Base-by-base conservation (phyloP, 2,329 filamentous ascomycete genomes). In the Colletotrichum spinosum region DNA sequence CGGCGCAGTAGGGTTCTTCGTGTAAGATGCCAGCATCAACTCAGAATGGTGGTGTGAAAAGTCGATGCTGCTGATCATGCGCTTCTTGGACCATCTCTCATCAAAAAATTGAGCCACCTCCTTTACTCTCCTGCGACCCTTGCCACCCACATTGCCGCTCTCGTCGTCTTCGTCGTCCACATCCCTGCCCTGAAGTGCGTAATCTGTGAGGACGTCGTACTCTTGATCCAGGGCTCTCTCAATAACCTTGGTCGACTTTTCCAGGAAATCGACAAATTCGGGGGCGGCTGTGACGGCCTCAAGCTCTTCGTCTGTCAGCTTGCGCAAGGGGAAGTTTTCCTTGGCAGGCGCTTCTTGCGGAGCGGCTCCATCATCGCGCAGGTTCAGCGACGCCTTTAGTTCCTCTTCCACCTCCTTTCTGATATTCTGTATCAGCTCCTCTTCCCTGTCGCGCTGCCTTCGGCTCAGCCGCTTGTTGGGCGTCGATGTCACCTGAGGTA, bases 1-100 rank as follows among this genome's bases (percentile, higher is more conserved):
- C 37, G 95, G 95, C 15, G 96, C 94, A 8, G 95, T 92, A 6
- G 95, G 93, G 75, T 97, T 97, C 80, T 98, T 99, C 60, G 96
- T 99, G 78, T 99, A 98, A 4, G 96, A 93, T 37, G 96, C 94
- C 52, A 98, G 88, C 51, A 99, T 84, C 41, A 99, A 87, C 79
- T 99, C 96, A 34, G 92, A 93, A 73, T 96, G 97, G 83, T 97
- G 97, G 58, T 93, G 92, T 49, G 95, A 98, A 79, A 97, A 99
- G 80, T 95, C 92, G 71, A 99, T 89, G 72, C 94, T 92, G 76
- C 93, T 97, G 75, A 99, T 91, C 92, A 97, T 97, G 69, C 94
- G 90, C 81, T 97, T 97, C 83, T 97, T 97, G 74, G 93, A 97
- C 92, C 95, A 97, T 75, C 94, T 88, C 67, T 97, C 92, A 74